Evolutionary conservation across 345 rosid species (phyloP), one percentile per base, ranked within the genome.

Genomic region (Sonneratia caseolaris): DNA sequence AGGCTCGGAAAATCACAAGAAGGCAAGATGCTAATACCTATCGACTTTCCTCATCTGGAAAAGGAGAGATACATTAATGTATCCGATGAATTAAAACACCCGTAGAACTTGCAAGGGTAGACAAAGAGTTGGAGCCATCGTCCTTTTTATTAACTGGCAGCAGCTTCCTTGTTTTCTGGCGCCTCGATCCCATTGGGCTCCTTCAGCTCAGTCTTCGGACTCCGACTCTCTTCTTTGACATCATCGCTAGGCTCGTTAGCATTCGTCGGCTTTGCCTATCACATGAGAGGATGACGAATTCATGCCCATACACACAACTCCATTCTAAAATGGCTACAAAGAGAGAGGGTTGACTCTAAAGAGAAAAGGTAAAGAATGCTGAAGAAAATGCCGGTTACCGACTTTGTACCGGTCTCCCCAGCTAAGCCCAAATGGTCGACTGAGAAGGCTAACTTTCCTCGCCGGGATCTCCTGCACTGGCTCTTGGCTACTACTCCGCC

Each of bases 371-470:
- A 1, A 2, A 9, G 51, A 47, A 47, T 0, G 8, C 2, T 9
- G 15, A 2, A 9, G 51, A 13, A 2, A 47, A 2, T 9, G 13
- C 2, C 15, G 7, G 51, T 47, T 47, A 76, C 82, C 53, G 73
- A 92, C 99, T 93, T 92, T 92, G 84, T 87, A 92, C 77, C 86
- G 80, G 86, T 95, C 99, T 73, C 97, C 96, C 99, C 99, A 95
- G 67, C 97, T 93, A 75, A 95, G 89, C 73, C 92, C 98, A 82
- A 95, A 95, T 71, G 98, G 98, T 38, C 98, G 84, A 66, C 88
- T 78, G 61, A 94, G 88, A 80, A 95, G 81, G 74, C 98, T 79
- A 72, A 89, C 85, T 84, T 89, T 90, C 78, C 96, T 86, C 22
- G 84, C 74, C 12, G 97, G 94, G 45, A 83, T 68, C 68, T 92